Base-by-base conservation (phyloP, 2,329 filamentous ascomycete genomes). In the Gyromitra esculenta region DNA sequence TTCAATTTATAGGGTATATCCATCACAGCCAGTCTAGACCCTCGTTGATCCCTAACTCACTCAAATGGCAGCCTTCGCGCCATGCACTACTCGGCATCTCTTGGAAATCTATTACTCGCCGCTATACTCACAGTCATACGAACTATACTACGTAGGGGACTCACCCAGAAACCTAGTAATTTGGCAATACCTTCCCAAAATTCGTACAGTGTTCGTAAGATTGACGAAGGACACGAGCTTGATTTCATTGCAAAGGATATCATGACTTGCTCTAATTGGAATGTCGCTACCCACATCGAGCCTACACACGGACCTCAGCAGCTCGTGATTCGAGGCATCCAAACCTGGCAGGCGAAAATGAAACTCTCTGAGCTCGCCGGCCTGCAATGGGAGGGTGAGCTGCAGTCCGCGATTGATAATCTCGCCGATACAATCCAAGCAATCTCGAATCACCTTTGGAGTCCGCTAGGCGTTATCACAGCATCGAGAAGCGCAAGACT, bases 161-260 rank as follows among this genome's bases (percentile, higher is more conserved):
- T 82, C 5, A 73, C 73, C n/a, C 35, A 43, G 54, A 41, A 13
- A 52, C 80, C 78, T 3, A 45, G 52, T 13, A 66, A 41, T 5
- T 43, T 79, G 11, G 21, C 60, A 5, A n/a, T 57, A 7, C 75
- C 67, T 2, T 78, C 18, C 21, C 18, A 45, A 15, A 45, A 45
- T 8, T 35, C 52, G 0, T 56, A 56, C 21, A 11, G 7, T 1
- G 52, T 56, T 2, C 21, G n/a, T 5, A 11, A 25, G 21, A 13
- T 56, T 7, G 3, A 2, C 52, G 7, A 25, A 11, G 52, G 52
- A 9, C 21, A 77, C 62, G 81, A 82, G 59, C 71, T 82, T 1
- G 81, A 82, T 31, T 82, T 80, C 81, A 68, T 82, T 13, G 79
- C 80, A 1, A 71, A 78, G 35, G 57, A 72, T 13, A 50, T 81